A percentile compares a stretch with the other conserved stretches of the same genome.
Conservation (phyloP, 2,329 filamentous ascomycete species). For the Sphaerulina populicola region DNA sequence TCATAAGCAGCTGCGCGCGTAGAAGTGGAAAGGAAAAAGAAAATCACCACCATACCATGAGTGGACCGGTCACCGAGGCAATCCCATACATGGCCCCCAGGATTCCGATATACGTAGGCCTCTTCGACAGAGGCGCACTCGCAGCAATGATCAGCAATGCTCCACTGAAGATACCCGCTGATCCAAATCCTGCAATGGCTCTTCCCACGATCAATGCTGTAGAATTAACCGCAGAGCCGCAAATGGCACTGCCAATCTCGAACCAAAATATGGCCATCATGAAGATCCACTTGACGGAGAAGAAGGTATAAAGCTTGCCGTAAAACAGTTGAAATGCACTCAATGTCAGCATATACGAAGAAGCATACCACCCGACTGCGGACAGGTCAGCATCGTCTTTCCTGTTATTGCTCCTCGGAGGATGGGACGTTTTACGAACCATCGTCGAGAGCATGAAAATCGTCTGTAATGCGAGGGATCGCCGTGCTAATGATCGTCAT, state of each 20-base stretch:
- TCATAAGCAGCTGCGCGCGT: not conserved
- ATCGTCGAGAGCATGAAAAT: conserved; percentile 34
- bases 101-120: conserved; percentile 10
- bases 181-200: conserved; percentile 53
- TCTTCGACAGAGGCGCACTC: conserved; percentile 30
- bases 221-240: conserved; percentile 39
- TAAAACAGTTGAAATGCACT: conserved; percentile 30
- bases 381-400: conserved; percentile 26
- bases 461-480: conserved; percentile 38
- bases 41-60: conserved; percentile 45
- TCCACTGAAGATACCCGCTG: conserved; percentile 52
- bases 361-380: conserved; percentile 35
- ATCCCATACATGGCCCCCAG: conserved; percentile 40
- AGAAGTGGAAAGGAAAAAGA: not conserved
- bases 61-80: conserved; percentile 51
- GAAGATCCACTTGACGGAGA: conserved; percentile 30
- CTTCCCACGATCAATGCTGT: conserved; percentile 41
- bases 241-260: conserved; percentile 40
- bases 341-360: conserved; percentile 30
- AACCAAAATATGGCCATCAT: conserved; percentile 36
- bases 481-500: conserved; percentile 38
- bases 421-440: not conserved
- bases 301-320: conserved; percentile 24
- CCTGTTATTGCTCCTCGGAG: not conserved
- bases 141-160: conserved; percentile 54